phyloP scores from a whole-genome alignment of 768 basidiomycete species.

The Dictyophora rubrovolvata region DNA sequence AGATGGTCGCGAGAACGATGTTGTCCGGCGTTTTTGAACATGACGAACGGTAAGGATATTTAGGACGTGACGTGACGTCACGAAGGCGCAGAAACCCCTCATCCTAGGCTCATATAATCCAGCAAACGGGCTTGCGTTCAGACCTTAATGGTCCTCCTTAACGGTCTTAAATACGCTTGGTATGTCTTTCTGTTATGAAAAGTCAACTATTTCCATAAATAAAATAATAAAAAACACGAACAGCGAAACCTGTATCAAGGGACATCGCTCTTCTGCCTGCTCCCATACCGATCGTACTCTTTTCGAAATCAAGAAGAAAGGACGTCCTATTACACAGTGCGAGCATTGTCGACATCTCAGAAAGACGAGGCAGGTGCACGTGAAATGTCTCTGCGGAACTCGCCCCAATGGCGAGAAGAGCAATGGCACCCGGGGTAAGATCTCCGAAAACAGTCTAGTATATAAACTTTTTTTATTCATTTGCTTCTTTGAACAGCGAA shows the following conservation, averaged over 20 bases:
- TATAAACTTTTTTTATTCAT: slow-evolving; percentile 10
- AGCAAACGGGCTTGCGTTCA: background rate
- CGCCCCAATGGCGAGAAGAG: slow-evolving; percentile 12
- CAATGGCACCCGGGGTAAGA: background rate
- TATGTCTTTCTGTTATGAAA: slow-evolving; percentile 34
- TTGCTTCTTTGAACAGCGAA: slow-evolving; percentile 20
- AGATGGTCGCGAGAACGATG: no score
- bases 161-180: slow-evolving; percentile 77
- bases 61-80: background rate
- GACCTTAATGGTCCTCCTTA: slow-evolving; percentile 43
- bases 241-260: slow-evolving; percentile 91
- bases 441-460: slow-evolving; percentile 54
- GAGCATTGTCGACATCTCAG: slow-evolving; percentile 26
- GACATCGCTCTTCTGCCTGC: slow-evolving; percentile 83
- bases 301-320: slow-evolving; percentile 69
- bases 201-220: slow-evolving; percentile 11
- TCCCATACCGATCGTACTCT: slow-evolving; percentile 81
- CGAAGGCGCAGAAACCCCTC: slow-evolving; percentile 5
- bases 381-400: slow-evolving; percentile 28
- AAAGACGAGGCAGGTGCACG: slow-evolving; percentile 34
- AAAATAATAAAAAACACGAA: slow-evolving; percentile 1
- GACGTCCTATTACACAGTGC: slow-evolving; percentile 47
- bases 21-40: no score
- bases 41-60: no score
- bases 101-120: background rate